Evolutionary conservation across 371 early-diverging fungal species (phyloP), one percentile per base, ranked within the genome.

Genomic region (Chytridium lagenaria): DNA sequence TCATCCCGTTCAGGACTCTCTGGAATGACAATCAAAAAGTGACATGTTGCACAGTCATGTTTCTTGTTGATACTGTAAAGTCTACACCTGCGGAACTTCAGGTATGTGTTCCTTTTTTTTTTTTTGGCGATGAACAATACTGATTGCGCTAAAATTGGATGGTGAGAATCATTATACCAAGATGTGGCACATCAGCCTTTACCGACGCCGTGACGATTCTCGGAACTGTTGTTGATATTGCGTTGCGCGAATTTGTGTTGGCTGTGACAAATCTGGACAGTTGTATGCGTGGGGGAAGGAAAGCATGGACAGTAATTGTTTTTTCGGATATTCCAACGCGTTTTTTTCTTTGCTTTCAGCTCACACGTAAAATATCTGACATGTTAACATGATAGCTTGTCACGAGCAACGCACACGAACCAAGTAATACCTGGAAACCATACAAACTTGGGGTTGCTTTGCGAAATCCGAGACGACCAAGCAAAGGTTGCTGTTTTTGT

Each of bases 11-110:
- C 31, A 33, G 65, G 65, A 16, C 65, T 64, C 16, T 15, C 7
- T 7, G 65, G 65, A 64, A 3, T 33, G 5, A 12, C 5, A 36
- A 37, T 64, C 34, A 64, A 64, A 33, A 22, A 64, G 65, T 64
- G 31, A 12, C n/a, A n/a, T 64, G 65, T 39, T 19, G 65, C 12
- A 36, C 19, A 19, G 34, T 10, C n/a, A 36, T 39, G 39, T 64
- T 64, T 64, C 34, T 64, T 15, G 34, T 26, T 5, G 34, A 12
- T 7, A 37, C 22, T 33, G 65, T 15, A 64, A 37, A 33, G 37
- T 37, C 3, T 64, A 28, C 12, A 5, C 34, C 37, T 64, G 65
- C 39, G 28, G 65, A n/a, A 10, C 65, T 12, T 37, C 34, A 10
- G 23, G 23, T 7, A 19, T 44, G 7, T 44, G 44, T n/a, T n/a